phyloP scores from a whole-genome alignment of 805 yeast species.

The Myxozyma melibiosi region DNA sequence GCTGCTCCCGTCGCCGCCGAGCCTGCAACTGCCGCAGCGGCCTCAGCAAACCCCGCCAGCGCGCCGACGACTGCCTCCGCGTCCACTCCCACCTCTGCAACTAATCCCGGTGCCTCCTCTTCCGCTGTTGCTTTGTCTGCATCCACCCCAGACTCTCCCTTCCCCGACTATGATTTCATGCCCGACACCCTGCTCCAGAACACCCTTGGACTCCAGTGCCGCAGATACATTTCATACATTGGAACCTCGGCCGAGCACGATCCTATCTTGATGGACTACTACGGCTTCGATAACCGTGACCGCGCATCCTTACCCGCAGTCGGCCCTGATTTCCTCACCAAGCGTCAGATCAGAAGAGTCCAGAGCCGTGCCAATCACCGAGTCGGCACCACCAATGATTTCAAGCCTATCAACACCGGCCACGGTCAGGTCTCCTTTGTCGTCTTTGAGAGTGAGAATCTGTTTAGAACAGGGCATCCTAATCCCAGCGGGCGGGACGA shows the following conservation, averaged over 20 bases:
- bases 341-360: slow-evolving; percentile 29
- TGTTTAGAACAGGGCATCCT: slow-evolving; percentile 26
- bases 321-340: slow-evolving; percentile 26
- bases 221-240: slow-evolving; percentile 36
- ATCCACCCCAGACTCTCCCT: slow-evolving; percentile 32
- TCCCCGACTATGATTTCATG: slow-evolving; percentile 38
- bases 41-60: not conserved
- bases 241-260: slow-evolving; percentile 38
- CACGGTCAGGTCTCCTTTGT: slow-evolving; percentile 33
- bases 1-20: not conserved
- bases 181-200: slow-evolving; percentile 35
- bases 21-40: not conserved
- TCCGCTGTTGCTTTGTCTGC: slow-evolving; percentile 9
- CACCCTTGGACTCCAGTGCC: slow-evolving; percentile 38
- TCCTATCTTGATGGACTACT: slow-evolving; percentile 36
- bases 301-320: slow-evolving; percentile 28
- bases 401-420: slow-evolving; percentile 1
- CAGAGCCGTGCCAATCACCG: slow-evolving; percentile 7
- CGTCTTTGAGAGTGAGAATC: slow-evolving; percentile 35
- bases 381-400: slow-evolving; percentile 1
- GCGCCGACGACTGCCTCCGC: not conserved
- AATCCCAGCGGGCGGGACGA: slow-evolving; percentile 34
- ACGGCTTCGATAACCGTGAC: slow-evolving; percentile 33
- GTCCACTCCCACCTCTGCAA: not conserved
- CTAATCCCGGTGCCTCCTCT: not conserved